Percentiles rank a stretch among this genome's conserved stretches.
phyloP scores from a whole-genome alignment of 768 basidiomycete genomes.

The Galerina sulciceps region DNA sequence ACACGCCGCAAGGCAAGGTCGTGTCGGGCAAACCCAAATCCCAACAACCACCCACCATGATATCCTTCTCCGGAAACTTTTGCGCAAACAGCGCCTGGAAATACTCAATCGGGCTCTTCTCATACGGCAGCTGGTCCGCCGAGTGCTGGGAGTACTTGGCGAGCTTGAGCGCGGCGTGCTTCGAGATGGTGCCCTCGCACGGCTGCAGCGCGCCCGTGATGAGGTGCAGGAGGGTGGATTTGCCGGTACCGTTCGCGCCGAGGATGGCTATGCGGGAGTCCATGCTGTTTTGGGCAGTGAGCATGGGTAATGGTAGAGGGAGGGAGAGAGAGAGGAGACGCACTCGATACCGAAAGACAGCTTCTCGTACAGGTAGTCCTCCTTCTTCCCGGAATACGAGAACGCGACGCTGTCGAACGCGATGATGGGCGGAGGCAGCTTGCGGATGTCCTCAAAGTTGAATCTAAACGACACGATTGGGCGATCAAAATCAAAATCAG shows the following conservation, averaged over 20 bases:
- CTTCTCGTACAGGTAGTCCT: slow-evolving; percentile 86
- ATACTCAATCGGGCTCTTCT: slow-evolving; percentile 90
- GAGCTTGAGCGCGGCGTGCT: slow-evolving; percentile 89
- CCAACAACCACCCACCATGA: slow-evolving; percentile 45
- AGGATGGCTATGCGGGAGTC: slow-evolving; percentile 95
- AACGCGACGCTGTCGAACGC: slow-evolving; percentile 96
- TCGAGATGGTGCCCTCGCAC: slow-evolving; percentile 82
- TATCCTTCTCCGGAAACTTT: slow-evolving; percentile 94
- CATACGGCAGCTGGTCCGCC: slow-evolving; percentile 97
- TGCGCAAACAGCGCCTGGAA: slow-evolving; percentile 79
- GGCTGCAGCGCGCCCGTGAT: slow-evolving; percentile 84
- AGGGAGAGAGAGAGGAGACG: slow-evolving; percentile 16
- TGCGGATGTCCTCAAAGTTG: slow-evolving; percentile 95
- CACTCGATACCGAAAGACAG: slow-evolving; percentile 98
- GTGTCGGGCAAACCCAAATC: neutral
- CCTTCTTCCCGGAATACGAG: slow-evolving; percentile 88
- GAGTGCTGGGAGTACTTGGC: slow-evolving; percentile 99
- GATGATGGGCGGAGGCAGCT: slow-evolving; percentile 95
- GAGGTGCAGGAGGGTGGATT: slow-evolving; percentile 43
- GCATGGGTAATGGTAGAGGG: slow-evolving; percentile 40
- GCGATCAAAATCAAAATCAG: too few relatives aligned
- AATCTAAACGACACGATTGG: slow-evolving; percentile 46
- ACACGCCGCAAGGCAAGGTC: neutral
- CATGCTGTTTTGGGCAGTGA: slow-evolving; percentile 62
- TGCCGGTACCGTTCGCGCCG: slow-evolving; percentile 94